Evolutionary conservation across 2,329 filamentous ascomycete genomes (phyloP).

Genomic region (Aspergillus unguis): DNA sequence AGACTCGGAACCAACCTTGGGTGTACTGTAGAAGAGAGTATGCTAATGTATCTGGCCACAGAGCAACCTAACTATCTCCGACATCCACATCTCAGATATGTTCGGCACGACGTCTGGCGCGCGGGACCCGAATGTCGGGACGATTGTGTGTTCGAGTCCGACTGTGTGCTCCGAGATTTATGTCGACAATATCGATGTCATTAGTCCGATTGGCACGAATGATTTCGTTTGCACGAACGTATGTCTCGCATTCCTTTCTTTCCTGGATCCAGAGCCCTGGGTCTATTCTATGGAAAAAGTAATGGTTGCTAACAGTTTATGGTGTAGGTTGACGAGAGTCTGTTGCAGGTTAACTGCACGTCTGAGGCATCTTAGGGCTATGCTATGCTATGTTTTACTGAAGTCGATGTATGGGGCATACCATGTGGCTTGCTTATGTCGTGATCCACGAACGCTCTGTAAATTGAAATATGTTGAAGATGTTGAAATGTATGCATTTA

Average conservation of each 20-base stretch:
- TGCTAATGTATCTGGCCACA: slow-evolving; percentile 11
- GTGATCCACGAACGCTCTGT: too few species aligned
- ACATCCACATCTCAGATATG: slow-evolving; percentile 57
- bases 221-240: slow-evolving; percentile 47
- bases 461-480: not conserved
- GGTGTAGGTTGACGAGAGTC: slow-evolving; percentile 28
- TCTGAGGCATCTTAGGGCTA: slow-evolving; percentile 4
- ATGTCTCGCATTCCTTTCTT: slow-evolving; percentile 10
- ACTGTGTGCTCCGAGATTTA: slow-evolving; percentile 51
- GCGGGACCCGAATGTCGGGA: slow-evolving; percentile 45
- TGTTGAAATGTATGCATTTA: not conserved
- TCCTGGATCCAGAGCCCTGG: not conserved
- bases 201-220: slow-evolving; percentile 46
- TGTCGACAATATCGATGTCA: slow-evolving; percentile 46
- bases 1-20: not conserved
- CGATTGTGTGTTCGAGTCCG: slow-evolving; percentile 48
- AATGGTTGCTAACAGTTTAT: not conserved
- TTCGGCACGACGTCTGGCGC: slow-evolving; percentile 51
- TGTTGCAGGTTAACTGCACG: slow-evolving; percentile 37
- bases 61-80: slow-evolving; percentile 51
- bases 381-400: too few species aligned
- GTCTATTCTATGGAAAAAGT: not conserved
- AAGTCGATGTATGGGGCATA: not conserved
- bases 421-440: too few species aligned
- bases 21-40: not conserved